Conservation (phyloP, 2,329 filamentous ascomycete species). For the Apiospora phragmitis region DNA sequence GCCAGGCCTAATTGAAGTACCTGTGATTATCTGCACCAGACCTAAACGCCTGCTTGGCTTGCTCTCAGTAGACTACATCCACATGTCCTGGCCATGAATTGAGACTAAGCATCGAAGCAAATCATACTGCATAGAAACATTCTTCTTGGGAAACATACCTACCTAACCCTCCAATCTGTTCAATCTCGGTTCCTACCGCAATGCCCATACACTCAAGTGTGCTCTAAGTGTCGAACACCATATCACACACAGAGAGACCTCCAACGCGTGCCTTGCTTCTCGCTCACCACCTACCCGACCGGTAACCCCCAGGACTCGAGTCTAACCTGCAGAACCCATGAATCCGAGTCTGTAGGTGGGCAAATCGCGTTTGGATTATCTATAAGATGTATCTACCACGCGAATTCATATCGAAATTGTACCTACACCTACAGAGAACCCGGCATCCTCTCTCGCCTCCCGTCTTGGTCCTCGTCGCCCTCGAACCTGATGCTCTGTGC, state of each 20-base stretch:
- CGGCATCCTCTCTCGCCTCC: constrained; percentile 89
- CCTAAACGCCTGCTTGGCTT: background rate
- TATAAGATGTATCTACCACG: constrained; percentile 91
- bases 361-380: constrained; percentile 35
- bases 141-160: constrained; percentile 2
- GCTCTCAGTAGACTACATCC: background rate
- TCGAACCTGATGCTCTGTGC: constrained; percentile 94
- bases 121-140: background rate
- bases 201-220: background rate
- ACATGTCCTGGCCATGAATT: background rate
- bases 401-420: constrained; percentile 84
- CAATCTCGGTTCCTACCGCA: background rate
- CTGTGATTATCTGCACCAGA: background rate
- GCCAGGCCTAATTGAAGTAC: background rate
- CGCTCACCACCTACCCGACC: background rate
- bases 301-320: background rate
- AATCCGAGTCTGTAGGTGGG: constrained; percentile 29
- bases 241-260: background rate
- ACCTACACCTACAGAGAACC: constrained; percentile 81
- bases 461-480: constrained; percentile 86
- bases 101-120: background rate
- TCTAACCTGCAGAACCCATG: constrained; percentile 28
- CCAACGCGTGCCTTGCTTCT: background rate
- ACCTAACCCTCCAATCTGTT: background rate
- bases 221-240: constrained; percentile 1